These are phyloP conservation scores for Mercurialis annua DNA, from an alignment of 345 rosid species.

Conservation along the genomic window DNA sequence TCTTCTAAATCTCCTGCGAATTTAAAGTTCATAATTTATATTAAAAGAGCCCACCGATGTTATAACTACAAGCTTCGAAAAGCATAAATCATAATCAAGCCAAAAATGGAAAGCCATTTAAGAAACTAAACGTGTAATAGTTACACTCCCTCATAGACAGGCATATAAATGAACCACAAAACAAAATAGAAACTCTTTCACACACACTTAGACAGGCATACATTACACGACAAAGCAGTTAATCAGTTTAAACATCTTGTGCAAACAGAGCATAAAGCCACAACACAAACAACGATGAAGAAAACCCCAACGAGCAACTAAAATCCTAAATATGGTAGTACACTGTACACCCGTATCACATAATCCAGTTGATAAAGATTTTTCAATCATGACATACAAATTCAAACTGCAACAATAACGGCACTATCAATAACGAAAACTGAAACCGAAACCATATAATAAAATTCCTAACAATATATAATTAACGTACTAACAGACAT, in stretches of 20 bases:
- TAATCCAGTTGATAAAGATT: conserved; percentile 14
- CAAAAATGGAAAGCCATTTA: conserved; percentile 13
- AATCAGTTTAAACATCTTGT: neutral
- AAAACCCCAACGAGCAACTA: conserved; percentile 14
- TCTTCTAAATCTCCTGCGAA: conserved; percentile 41
- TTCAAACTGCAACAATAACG: conserved; percentile 6
- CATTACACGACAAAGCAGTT: neutral
- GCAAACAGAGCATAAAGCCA: neutral
- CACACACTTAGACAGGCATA: neutral
- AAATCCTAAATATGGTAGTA: conserved; percentile 1
- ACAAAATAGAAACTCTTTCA: neutral
- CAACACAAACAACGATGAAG: neutral
- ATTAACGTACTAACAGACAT: conserved; percentile 2
- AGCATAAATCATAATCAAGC: neutral
- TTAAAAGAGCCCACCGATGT: neutral
- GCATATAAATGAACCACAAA: conserved; percentile 1
- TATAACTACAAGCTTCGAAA: neutral
- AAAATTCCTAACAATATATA: neutral
- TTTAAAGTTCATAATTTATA: neutral
- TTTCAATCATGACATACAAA: conserved; percentile 1
- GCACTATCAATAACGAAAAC: conserved; percentile 8
- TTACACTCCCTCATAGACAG: neutral
- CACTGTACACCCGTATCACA: conserved; percentile 5
- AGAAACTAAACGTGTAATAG: neutral
- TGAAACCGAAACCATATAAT: neutral